phyloP scores from a whole-genome alignment of 768 basidiomycete species.

The Lenzites betulinus region DNA sequence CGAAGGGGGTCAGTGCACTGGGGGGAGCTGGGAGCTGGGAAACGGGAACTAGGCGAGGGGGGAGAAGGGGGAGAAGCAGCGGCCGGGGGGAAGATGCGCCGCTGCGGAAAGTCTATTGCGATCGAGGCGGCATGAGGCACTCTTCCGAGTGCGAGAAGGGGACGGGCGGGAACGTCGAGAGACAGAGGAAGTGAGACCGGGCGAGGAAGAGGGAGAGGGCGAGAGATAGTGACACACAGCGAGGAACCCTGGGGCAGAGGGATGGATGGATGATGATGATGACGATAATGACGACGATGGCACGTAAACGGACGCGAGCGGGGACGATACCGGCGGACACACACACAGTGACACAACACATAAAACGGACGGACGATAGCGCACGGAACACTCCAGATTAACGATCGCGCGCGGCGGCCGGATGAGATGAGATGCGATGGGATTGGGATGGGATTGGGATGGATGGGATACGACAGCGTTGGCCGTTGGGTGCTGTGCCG shows the following conservation, averaged over 20 bases:
- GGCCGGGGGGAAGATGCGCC: neutral
- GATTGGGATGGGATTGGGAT: neutral
- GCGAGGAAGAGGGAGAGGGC: neutral
- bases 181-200: neutral
- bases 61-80: neutral
- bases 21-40: no score
- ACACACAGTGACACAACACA: neutral
- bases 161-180: neutral
- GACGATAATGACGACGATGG: neutral
- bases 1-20: neutral
- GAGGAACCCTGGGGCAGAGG: constrained; percentile 13
- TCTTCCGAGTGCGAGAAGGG: neutral
- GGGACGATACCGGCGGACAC: neutral
- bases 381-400: constrained; percentile 7
- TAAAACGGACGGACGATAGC: constrained; percentile 7
- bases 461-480: no score
- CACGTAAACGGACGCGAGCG: neutral
- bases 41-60: neutral
- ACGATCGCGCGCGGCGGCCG: neutral
- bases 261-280: neutral
- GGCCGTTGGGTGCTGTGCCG: neutral
- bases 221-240: constrained; percentile 16
- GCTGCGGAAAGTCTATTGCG: constrained; percentile 14
- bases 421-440: neutral
- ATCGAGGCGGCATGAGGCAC: constrained; percentile 18